phyloP scores from a whole-genome alignment of 108 stramenopile genomes.

The Stephanodiscus minutulus region DNA sequence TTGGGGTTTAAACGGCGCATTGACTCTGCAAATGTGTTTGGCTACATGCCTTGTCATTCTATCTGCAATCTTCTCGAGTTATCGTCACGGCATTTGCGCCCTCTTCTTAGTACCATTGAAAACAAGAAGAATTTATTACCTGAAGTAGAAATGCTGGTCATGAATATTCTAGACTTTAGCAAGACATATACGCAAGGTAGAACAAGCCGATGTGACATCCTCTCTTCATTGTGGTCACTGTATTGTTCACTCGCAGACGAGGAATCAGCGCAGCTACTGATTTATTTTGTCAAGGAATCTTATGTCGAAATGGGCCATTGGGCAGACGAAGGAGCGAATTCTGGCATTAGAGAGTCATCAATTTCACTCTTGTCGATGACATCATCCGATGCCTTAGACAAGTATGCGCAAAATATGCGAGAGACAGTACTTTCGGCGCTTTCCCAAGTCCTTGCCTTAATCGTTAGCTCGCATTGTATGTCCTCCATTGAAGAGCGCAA shows the following conservation, averaged over 20 bases:
- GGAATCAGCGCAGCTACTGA: conserved; percentile 23
- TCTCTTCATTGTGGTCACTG: conserved; percentile 13
- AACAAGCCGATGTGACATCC: not conserved
- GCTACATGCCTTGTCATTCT: not conserved
- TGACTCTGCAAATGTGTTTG: not conserved
- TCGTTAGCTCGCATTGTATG: conserved; percentile 1
- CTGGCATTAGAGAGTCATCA: conserved; percentile 6
- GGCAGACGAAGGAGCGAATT: not conserved
- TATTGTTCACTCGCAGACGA: conserved; percentile 35
- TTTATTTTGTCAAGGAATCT: conserved; percentile 14
- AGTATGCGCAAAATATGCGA: conserved; percentile 17
- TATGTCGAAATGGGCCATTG: conserved; percentile 16
- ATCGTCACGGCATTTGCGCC: conserved; percentile 25
- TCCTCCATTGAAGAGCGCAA: conserved; percentile 16
- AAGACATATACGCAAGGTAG: not conserved
- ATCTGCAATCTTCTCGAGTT: conserved; percentile 21
- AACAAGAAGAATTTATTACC: conserved; percentile 10
- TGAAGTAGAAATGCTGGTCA: conserved; percentile 22
- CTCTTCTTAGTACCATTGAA: conserved; percentile 15
- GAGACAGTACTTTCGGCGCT: conserved; percentile 13
- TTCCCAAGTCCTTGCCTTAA: conserved; percentile 4
- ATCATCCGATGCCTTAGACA: conserved; percentile 28
- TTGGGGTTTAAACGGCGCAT: conserved; percentile 10
- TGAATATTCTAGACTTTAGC: conserved; percentile 19
- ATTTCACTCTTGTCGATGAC: conserved; percentile 24